A percentile compares a stretch with the other conserved stretches of the same genome.
Evolutionary conservation across 2,329 filamentous ascomycete species (phyloP).

Genomic region (Pleoardoris graminearum): DNA sequence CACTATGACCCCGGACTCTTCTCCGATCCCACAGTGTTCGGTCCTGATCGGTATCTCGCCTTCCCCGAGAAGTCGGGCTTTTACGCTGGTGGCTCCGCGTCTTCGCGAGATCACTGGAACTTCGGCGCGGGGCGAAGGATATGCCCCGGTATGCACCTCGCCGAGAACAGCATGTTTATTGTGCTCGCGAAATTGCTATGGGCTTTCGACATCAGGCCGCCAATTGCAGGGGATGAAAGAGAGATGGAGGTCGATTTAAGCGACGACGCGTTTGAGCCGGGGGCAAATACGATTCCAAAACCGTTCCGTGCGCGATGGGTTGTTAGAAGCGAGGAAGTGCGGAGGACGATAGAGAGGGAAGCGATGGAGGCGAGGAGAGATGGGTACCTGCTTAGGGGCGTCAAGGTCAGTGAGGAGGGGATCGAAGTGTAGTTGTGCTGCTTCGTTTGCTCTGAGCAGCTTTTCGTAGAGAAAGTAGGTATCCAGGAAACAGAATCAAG

Average conservation of each 20-base stretch:
- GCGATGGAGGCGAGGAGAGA: slow-evolving; percentile 31
- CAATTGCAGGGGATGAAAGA: slow-evolving; percentile 39
- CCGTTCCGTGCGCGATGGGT: slow-evolving; percentile 32
- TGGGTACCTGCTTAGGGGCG: slow-evolving; percentile 39
- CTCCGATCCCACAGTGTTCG: slow-evolving; percentile 44
- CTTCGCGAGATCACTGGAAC: slow-evolving; percentile 38
- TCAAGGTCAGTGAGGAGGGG: slow-evolving; percentile 34
- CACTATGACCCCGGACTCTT: slow-evolving; percentile 46
- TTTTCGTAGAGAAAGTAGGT: neutral
- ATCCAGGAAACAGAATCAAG: too few species aligned
- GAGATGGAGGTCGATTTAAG: slow-evolving; percentile 42
- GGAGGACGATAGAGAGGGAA: slow-evolving; percentile 28
- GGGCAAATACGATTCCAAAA: slow-evolving; percentile 39
- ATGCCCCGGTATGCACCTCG: slow-evolving; percentile 50
- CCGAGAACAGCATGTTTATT: slow-evolving; percentile 49
- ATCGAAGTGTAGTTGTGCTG: slow-evolving; percentile 15
- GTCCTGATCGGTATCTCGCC: slow-evolving; percentile 50
- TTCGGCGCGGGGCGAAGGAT: slow-evolving; percentile 51
- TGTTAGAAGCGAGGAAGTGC: slow-evolving; percentile 26
- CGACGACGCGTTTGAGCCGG: slow-evolving; percentile 40
- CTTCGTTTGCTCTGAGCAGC: neutral
- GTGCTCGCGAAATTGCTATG: slow-evolving; percentile 53
- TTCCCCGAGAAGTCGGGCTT: slow-evolving; percentile 33
- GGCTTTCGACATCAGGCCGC: slow-evolving; percentile 51
- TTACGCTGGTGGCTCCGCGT: slow-evolving; percentile 41